Evolutionary conservation across 2,329 filamentous ascomycete genomes (phyloP), one percentile per base, ranked within the genome.

Genomic region (Pseudogymnoascus sp.): DNA sequence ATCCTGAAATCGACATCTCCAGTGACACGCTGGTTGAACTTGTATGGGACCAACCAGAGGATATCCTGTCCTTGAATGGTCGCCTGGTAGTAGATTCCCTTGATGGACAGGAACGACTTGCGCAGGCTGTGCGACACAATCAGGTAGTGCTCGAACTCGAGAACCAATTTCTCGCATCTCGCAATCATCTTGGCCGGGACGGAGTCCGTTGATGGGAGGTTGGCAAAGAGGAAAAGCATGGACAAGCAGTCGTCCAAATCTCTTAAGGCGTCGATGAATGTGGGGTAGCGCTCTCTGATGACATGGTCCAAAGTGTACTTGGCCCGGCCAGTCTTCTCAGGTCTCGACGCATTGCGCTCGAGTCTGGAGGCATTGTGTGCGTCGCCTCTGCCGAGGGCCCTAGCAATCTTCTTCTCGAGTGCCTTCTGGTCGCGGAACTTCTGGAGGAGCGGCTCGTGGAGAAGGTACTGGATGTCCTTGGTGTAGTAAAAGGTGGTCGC

Each of bases 41-140:
- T 91, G 80, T 99, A 99, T 0, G 94, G 94, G 9, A 97, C 93
- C 39, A 99, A 82, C 94, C 94, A 99, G 67, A 97, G 81, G 59
- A 99, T 89, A 72, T 97, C 93, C 78, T 99, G 92, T 58, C 94
- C 94, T 75, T 97, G 91, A 65, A 99, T 95, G 60, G 88, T 97
- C 23, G 93, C 94, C 78, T 97, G 93, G 78, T 97, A 99, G 80
- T 99, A 99, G 72, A 99, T 97, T 65, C 94, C 94, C 82, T 99
- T 99, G 78, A 99, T 97, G 1, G 92, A 96, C 67, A 99, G 79
- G 80, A 99, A 99, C 0, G 92, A 96, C 79, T 97, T 97, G 72
- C 91, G 89, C 69, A 99, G 79, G 70, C 90, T 92, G 77, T 96
- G 86, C 42, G 93, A 95, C 55, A 88, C 84, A 73, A 99, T 99